Base-by-base conservation (phyloP, 179 eudicot species). In the Silene noctiflora region DNA sequence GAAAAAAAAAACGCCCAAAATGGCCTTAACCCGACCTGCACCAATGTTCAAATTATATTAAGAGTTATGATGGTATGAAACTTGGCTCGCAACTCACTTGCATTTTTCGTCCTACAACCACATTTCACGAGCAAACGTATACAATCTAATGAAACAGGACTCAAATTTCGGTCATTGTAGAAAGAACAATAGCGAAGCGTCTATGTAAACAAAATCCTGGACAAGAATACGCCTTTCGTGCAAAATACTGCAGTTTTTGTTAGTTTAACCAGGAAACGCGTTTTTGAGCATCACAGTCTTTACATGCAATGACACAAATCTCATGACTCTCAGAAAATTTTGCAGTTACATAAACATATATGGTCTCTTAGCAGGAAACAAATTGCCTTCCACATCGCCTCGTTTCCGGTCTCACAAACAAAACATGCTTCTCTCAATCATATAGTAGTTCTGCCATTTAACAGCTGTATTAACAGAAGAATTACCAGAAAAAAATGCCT, bases 351-450 rank as follows among this genome's bases (percentile, higher is more conserved):
- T 7, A 77, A 60, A 48, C 58, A 27, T 46, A 53, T 59, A 72
- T 5, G 42, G 25, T 29, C 73, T 73, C 20, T 55, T 25, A 51
- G 59, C 55, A 74, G 71, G 62, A 19, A 78, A 56, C 73, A 66
- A 17, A 58, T 64, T 59, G 16, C 29, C 64, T 7, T 44, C 31
- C 2, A 61, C 35, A 14, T 58, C 39, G 31, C 74, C 65, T 44
- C 55, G 25, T 56, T 79, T 60, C n/a, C 19, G 61, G 59, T 64
- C 24, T 46, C 80, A 61, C 71, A 70, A 51, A 69, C 69, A 63
- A 25, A 60, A 69, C 64, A 61, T 29, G 35, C 65, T 61, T 58
- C 51, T 31, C 63, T 65, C 14, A 27, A 71, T 27, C 77, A 71
- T 6, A 21, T 12, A 21, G 73, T 61, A 53, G 25, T 71, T 55